A percentile compares a stretch with the other conserved stretches of the same genome.
phyloP scores from a whole-genome alignment of 2,329 filamentous ascomycete genomes.

The Diaporthe citri region DNA sequence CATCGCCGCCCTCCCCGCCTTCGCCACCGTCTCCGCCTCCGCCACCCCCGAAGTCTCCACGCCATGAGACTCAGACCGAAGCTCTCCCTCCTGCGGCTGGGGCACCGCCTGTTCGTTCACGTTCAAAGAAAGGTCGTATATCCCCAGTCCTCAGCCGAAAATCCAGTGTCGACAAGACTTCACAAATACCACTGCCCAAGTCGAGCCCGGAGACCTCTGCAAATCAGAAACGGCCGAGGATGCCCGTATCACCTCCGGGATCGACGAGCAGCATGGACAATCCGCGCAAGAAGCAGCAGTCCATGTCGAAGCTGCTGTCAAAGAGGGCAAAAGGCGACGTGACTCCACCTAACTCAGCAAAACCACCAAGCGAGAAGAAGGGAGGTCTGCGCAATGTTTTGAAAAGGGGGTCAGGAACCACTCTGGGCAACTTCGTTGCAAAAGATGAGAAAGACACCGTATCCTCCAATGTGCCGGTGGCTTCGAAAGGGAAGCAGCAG shows the following conservation, averaged over 20 bases:
- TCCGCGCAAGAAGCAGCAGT: slow-evolving; percentile 42
- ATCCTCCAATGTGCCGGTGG: slow-evolving; percentile 24
- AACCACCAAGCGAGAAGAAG: slow-evolving; percentile 56
- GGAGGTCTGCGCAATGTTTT: slow-evolving; percentile 63
- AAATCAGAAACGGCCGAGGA: slow-evolving; percentile 62
- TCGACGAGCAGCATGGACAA: slow-evolving; percentile 41
- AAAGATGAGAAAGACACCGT: slow-evolving; percentile 50
- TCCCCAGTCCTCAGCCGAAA: slow-evolving; percentile 24
- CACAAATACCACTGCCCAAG: slow-evolving; percentile 44
- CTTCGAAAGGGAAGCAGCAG: slow-evolving; percentile 41
- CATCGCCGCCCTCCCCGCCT: slow-evolving; percentile 38
- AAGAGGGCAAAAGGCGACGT: slow-evolving; percentile 49
- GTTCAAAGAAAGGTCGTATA: not conserved
- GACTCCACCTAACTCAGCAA: slow-evolving; percentile 36
- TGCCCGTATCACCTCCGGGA: slow-evolving; percentile 48
- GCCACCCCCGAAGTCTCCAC: slow-evolving; percentile 43
- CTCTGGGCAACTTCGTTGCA: slow-evolving; percentile 62
- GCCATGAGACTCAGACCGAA: not conserved
- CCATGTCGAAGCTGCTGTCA: slow-evolving; percentile 44
- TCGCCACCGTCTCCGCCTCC: slow-evolving; percentile 40
- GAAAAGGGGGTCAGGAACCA: slow-evolving; percentile 61
- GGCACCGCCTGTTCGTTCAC: not conserved
- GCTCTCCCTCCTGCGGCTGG: not conserved
- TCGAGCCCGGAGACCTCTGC: slow-evolving; percentile 52
- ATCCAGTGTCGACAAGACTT: slow-evolving; percentile 33